Conservation (phyloP, 495 filamentous ascomycete species). For the Penicillium alfredii region DNA sequence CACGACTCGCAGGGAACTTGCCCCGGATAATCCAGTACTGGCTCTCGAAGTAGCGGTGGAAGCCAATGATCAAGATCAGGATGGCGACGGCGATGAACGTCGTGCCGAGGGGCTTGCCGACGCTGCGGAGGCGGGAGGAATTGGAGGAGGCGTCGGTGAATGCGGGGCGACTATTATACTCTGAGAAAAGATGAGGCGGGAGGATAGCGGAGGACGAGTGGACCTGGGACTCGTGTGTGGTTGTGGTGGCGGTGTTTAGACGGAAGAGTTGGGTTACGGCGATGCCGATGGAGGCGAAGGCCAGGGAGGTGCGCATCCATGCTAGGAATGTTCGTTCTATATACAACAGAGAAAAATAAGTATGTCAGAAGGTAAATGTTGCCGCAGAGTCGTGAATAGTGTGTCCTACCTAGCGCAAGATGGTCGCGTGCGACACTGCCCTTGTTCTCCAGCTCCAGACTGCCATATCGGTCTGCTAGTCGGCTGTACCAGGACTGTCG, state of each 20-base stretch:
- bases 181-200: slow-evolving; percentile 14
- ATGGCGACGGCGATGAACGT: slow-evolving; percentile 89
- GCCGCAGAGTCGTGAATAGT: too few relatives aligned
- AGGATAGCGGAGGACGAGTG: slow-evolving; percentile 17
- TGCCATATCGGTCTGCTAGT: slow-evolving; percentile 63
- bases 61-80: slow-evolving; percentile 75
- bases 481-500: slow-evolving; percentile 45
- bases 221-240: slow-evolving; percentile 4
- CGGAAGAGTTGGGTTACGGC: slow-evolving; percentile 95
- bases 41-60: slow-evolving; percentile 61
- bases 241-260: slow-evolving; percentile 59
- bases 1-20: slow-evolving; percentile 89
- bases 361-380: slow-evolving; percentile 10
- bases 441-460: slow-evolving; percentile 91
- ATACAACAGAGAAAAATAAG: slow-evolving; percentile 6
- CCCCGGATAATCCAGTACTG: slow-evolving; percentile 86
- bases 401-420: slow-evolving; percentile 73
- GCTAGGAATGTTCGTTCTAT: slow-evolving; percentile 94
- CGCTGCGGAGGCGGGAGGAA: slow-evolving; percentile 54
- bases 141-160: slow-evolving; percentile 9
- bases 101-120: slow-evolving; percentile 90
- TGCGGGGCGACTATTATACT: slow-evolving; percentile 7
- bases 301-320: slow-evolving; percentile 91
- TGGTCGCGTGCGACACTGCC: slow-evolving; percentile 94
- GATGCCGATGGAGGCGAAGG: slow-evolving; percentile 94